These are phyloP conservation scores for Eremochloa ophiuroides DNA, from an alignment of 176 grass and related monocot species.

Conservation along the genomic window DNA sequence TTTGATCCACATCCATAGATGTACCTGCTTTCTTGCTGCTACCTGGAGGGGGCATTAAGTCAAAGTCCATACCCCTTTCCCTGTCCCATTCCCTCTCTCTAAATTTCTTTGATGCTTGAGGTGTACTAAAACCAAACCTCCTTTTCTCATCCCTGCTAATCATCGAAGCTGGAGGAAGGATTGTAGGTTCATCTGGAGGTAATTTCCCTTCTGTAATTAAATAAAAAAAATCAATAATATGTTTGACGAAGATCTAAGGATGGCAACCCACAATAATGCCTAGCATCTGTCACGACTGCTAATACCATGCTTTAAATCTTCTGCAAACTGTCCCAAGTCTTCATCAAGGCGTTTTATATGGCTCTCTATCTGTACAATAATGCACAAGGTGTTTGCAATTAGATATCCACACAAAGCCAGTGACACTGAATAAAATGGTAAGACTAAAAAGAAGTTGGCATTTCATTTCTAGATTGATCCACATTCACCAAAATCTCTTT, in stretches of 20 bases:
- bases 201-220: constrained; percentile 84
- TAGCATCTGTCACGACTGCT: background rate
- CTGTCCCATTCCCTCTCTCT: constrained; percentile 87
- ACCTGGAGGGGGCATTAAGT: constrained; percentile 95
- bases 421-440: background rate
- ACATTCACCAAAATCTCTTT: background rate
- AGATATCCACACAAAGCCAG: constrained; percentile 3
- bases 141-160: constrained; percentile 72
- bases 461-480: background rate
- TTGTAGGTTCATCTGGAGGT: constrained; percentile 68
- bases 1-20: constrained; percentile 70
- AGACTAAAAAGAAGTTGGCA: background rate
- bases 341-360: constrained; percentile 94
- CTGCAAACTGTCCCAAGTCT: constrained; percentile 87
- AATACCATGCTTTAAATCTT: constrained; percentile 96
- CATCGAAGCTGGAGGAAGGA: constrained; percentile 61
- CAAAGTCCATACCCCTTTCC: constrained; percentile 86
- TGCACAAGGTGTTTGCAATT: background rate
- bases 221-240: background rate
- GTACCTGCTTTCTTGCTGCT: constrained; percentile 71
- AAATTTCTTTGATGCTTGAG: constrained; percentile 71
- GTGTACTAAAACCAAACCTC: constrained; percentile 62
- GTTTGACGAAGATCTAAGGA: constrained; percentile 10
- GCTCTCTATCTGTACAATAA: constrained; percentile 83
- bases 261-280: background rate